Percentiles rank a stretch among this genome's conserved stretches.
Conservation (phyloP, 305 asterid species). For the Solanum aculeatissimum region DNA sequence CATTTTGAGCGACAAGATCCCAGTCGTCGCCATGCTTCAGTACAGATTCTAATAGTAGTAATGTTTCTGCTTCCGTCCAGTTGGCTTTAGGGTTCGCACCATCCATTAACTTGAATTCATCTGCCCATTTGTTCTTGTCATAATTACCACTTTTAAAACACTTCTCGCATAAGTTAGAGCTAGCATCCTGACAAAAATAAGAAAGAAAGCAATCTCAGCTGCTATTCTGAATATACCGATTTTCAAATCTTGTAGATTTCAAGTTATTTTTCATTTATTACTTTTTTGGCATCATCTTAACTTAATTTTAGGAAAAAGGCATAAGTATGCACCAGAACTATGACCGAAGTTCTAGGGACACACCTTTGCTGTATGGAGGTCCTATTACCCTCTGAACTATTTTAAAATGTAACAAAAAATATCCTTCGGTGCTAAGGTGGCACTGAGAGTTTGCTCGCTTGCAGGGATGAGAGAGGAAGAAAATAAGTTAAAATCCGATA, state of each 20-base stretch:
- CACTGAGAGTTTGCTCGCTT: background rate
- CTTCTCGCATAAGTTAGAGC: slow-evolving; percentile 49
- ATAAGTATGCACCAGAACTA: background rate
- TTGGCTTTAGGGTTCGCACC: slow-evolving; percentile 24
- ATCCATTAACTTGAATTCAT: slow-evolving; percentile 55
- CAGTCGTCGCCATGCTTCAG: slow-evolving; percentile 87
- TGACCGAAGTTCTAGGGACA: background rate
- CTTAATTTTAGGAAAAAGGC: background rate
- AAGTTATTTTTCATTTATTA: background rate
- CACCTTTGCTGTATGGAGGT: background rate
- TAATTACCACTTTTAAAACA: slow-evolving; percentile 65
- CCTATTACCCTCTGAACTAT: background rate
- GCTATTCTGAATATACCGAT: background rate
- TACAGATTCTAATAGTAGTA: slow-evolving; percentile 78
- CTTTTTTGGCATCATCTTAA: background rate
- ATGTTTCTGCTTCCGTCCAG: slow-evolving; percentile 91
- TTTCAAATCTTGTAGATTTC: background rate
- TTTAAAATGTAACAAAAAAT: background rate
- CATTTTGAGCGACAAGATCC: slow-evolving; percentile 73
- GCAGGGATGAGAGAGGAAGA: background rate
- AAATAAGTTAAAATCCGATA: background rate
- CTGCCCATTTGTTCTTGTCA: slow-evolving; percentile 36
- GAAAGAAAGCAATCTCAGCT: background rate
- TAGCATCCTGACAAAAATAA: slow-evolving; percentile 42
- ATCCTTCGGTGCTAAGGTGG: background rate